Base-by-base conservation (phyloP, 371 early-diverging fungal species). In the Apophysomyces ossiformis region DNA sequence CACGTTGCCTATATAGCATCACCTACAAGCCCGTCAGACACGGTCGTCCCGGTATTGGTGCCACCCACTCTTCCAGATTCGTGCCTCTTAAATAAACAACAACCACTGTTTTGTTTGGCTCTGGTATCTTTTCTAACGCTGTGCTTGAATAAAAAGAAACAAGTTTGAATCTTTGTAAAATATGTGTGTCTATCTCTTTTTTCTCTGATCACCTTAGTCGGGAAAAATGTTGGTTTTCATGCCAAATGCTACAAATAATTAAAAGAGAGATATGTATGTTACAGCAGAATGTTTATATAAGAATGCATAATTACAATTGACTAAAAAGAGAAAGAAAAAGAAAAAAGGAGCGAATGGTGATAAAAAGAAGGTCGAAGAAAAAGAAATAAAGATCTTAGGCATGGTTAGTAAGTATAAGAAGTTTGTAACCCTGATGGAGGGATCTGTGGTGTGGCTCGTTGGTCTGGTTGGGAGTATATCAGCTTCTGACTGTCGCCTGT, bases 41-140 rank as follows among this genome's bases (percentile, higher is more conserved):
- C 92, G 99, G 99, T 87, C 94, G 95, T 76, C 97, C 99, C 64
- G 98, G 89, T 92, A 93, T 97, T 74, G 98, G 98, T 90, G 97
- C 97, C 77, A 95, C 97, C 78, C 90, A 93, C 87, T 90, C 90
- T 64, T 92, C 93, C 63, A 91, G 94, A 78, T 95, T 94, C 83
- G 88, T 89, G 70, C 90, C 90, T 62, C 87, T 89, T 73, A 89
- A 89, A 75, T 89, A 89, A 83, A 64, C n/a, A 45, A 12, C n/a
- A 26, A 26, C 3, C 32, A 26, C 32, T 26, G 32, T 26, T 50
- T 50, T 16, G 21, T 50, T 26, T 50, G 54, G 54, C 9, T 8
- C 21, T 16, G 54, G n/a, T 50, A 21, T 50, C 1, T 50, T 50
- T 18, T 50, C n/a, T 45, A 18, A 18, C n/a, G n/a, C 54, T 9